A percentile compares a stretch with the other conserved stretches of the same genome.
phyloP scores from a whole-genome alignment of 1,284 basidiomycete genomes.

The Rhodotorula sp. region DNA sequence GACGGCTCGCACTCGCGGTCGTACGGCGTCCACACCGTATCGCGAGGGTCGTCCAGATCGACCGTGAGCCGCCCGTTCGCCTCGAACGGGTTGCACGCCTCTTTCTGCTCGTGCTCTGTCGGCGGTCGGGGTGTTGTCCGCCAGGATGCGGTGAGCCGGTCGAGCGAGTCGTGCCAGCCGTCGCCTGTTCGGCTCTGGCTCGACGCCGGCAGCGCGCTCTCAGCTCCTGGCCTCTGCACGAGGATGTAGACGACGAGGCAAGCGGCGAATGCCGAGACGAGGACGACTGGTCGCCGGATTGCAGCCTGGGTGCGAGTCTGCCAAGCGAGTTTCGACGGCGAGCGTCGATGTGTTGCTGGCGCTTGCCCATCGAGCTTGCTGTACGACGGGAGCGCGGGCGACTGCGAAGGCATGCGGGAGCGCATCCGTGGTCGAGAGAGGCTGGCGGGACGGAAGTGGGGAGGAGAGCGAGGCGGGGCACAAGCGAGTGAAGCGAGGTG shows the following conservation, averaged over 20 bases:
- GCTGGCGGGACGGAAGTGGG: background rate
- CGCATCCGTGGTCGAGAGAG: background rate
- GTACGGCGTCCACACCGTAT: slow-evolving; percentile 35
- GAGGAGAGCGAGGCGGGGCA: background rate
- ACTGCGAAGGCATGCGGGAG: background rate
- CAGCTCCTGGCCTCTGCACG: background rate
- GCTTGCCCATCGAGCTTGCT: background rate
- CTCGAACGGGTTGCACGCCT: slow-evolving; percentile 37
- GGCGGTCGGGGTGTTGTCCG: background rate
- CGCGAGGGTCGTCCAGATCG: slow-evolving; percentile 14
- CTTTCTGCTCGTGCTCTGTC: slow-evolving; percentile 11
- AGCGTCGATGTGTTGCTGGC: background rate
- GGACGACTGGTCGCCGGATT: slow-evolving; percentile 10
- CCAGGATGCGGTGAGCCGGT: slow-evolving; percentile 9
- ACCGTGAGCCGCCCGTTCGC: slow-evolving; percentile 32
- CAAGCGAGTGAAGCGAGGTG: background rate
- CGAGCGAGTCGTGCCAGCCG: slow-evolving; percentile 17
- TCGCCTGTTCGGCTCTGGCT: background rate
- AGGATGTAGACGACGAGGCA: slow-evolving; percentile 7
- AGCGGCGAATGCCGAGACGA: slow-evolving; percentile 13
- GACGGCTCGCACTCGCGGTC: slow-evolving; percentile 32
- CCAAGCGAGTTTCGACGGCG: slow-evolving; percentile 1
- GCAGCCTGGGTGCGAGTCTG: background rate
- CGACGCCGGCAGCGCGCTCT: background rate
- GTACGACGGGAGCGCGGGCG: slow-evolving; percentile 12